These are phyloP conservation scores for Diospyros kaki DNA, from an alignment of 148 eudicot species.

Conservation along the genomic window DNA sequence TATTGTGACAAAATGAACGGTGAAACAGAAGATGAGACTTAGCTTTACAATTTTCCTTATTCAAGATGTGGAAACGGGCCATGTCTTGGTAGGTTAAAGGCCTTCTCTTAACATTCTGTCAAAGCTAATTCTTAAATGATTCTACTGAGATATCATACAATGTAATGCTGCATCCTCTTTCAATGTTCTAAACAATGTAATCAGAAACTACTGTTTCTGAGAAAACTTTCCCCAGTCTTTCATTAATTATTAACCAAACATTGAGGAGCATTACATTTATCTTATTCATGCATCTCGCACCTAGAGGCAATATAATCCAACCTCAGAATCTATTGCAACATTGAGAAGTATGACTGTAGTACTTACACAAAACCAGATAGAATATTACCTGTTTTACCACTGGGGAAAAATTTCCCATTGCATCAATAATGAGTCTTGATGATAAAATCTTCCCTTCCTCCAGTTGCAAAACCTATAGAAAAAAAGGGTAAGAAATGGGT, in stretches of 20 bases:
- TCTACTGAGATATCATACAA: conserved; percentile 1
- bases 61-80: neutral
- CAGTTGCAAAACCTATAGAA: conserved; percentile 64
- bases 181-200: neutral
- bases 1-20: neutral
- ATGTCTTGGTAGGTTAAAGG: conserved; percentile 1
- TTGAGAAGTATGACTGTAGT: neutral
- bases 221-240: neutral
- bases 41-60: neutral
- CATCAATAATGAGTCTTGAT: conserved; percentile 74
- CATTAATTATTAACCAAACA: neutral
- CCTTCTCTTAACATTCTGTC: neutral
- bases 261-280: neutral
- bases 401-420: conserved; percentile 99
- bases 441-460: conserved; percentile 61
- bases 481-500: neutral
- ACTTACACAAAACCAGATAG: neutral
- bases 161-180: neutral
- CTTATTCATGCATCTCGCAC: neutral
- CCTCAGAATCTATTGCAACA: neutral
- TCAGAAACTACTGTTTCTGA: neutral
- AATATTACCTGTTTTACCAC: conserved; percentile 80
- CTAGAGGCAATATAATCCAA: neutral
- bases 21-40: neutral
- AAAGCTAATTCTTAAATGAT: neutral